A percentile compares a stretch with the other conserved stretches of the same genome.
Evolutionary conservation across 1,284 basidiomycete species (phyloP).

Genomic region (Apiotrichum mycotoxinovorans): DNA sequence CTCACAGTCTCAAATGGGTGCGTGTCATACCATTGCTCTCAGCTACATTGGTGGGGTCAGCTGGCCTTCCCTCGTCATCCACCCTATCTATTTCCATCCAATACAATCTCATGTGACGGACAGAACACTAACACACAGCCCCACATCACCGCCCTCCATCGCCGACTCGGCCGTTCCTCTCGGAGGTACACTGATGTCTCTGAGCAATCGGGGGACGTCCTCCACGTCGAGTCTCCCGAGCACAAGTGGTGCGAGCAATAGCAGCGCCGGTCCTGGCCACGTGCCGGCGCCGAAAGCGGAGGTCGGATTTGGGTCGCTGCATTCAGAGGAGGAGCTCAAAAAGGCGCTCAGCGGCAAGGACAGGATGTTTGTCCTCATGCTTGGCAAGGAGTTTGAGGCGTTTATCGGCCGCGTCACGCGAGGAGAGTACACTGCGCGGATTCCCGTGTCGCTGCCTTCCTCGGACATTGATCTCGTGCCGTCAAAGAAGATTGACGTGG

Average conservation of each 20-base stretch:
- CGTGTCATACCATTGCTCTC: background rate
- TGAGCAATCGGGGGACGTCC: slow-evolving; percentile 11
- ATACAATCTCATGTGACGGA: background rate
- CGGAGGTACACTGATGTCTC: slow-evolving; percentile 13
- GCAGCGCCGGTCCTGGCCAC: background rate
- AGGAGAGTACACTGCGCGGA: slow-evolving; percentile 17
- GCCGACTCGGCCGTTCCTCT: slow-evolving; percentile 14
- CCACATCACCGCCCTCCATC: slow-evolving; percentile 18
- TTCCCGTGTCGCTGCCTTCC: slow-evolving; percentile 7
- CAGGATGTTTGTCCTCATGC: slow-evolving; percentile 39
- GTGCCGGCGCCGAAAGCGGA: slow-evolving; percentile 26
- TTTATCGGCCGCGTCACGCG: slow-evolving; percentile 29
- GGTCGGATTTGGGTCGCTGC: slow-evolving; percentile 32
- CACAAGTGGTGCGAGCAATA: slow-evolving; percentile 1
- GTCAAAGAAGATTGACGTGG: slow-evolving; percentile 23
- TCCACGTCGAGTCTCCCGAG: slow-evolving; percentile 15
- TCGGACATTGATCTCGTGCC: slow-evolving; percentile 22
- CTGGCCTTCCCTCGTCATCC: background rate
- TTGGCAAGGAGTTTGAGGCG: slow-evolving; percentile 42
- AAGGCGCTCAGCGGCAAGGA: slow-evolving; percentile 36
- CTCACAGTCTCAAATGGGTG: slow-evolving; percentile 25
- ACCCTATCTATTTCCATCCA: background rate
- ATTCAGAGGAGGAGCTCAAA: slow-evolving; percentile 41
- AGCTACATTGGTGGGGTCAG: no score
- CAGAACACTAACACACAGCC: slow-evolving; percentile 15